Conservation (phyloP, 768 basidiomycete species). For the Calocybe cyanea region DNA sequence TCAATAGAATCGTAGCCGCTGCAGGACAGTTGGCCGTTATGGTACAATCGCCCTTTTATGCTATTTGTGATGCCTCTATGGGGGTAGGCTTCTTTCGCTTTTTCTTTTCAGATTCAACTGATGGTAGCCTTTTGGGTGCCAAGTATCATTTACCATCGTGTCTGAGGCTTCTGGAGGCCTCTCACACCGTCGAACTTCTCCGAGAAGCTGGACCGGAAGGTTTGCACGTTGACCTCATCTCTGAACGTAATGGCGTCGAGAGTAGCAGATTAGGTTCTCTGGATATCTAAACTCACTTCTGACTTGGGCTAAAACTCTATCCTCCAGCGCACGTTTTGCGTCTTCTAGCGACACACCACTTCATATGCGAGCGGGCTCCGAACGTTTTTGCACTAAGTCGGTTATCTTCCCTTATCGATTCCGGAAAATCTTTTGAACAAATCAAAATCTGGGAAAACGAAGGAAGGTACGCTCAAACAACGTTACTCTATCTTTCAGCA, state of each 20-base stretch:
- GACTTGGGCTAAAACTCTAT: background rate
- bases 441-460: slow-evolving; percentile 33
- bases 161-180: slow-evolving; percentile 68
- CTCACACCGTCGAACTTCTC: slow-evolving; percentile 67
- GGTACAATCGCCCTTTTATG: slow-evolving; percentile 65
- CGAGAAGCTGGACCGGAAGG: slow-evolving; percentile 56
- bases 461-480: slow-evolving; percentile 33
- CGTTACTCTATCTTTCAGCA: slow-evolving; percentile 8
- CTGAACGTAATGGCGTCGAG: slow-evolving; percentile 39
- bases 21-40: slow-evolving; percentile 63
- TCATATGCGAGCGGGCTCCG: slow-evolving; percentile 64
- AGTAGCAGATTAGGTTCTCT: slow-evolving; percentile 47
- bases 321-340: slow-evolving; percentile 67
- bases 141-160: slow-evolving; percentile 77
- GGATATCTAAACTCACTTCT: background rate
- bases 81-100: slow-evolving; percentile 39
- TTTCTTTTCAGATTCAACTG: background rate
- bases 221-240: slow-evolving; percentile 46
- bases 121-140: background rate
- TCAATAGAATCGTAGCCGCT: slow-evolving; percentile 63
- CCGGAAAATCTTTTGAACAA: slow-evolving; percentile 52
- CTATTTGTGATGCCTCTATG: slow-evolving; percentile 72
- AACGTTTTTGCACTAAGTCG: slow-evolving; percentile 73
- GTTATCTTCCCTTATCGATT: slow-evolving; percentile 65
- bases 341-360: slow-evolving; percentile 75